phyloP scores from a whole-genome alignment of 2,329 filamentous ascomycete species.

The Cladophialophora exuberans region DNA sequence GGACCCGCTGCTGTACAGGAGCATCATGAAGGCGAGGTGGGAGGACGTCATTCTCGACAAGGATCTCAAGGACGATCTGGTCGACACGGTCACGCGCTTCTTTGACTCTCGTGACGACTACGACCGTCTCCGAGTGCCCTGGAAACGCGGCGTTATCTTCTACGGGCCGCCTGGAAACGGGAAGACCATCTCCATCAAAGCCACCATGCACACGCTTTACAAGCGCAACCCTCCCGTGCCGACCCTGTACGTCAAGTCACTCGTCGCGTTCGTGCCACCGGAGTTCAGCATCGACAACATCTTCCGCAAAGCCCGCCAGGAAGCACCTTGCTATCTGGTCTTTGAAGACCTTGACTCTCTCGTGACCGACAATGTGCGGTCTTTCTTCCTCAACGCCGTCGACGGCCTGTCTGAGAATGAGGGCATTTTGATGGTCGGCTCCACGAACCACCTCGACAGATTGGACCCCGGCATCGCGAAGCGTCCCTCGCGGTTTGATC shows the following conservation, averaged over 20 bases:
- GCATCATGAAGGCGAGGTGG: conserved; percentile 48
- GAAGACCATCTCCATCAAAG: conserved; percentile 51
- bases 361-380: conserved; percentile 40
- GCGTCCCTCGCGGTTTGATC: conserved; percentile 51
- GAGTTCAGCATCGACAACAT: conserved; percentile 36
- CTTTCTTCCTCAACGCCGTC: conserved; percentile 49
- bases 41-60: conserved; percentile 53
- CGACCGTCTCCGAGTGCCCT: conserved; percentile 48
- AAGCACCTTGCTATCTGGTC: conserved; percentile 45
- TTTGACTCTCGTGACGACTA: conserved; percentile 45
- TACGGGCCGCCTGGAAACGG: conserved; percentile 47
- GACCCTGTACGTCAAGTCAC: conserved; percentile 45
- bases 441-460: conserved; percentile 42
- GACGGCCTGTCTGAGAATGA: conserved; percentile 47
- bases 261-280: conserved; percentile 24
- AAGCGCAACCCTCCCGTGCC: conserved; percentile 40
- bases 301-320: conserved; percentile 41
- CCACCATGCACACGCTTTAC: conserved; percentile 48
- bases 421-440: conserved; percentile 48
- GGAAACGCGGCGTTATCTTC: conserved; percentile 52
- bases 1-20: conserved; percentile 42
- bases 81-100: conserved; percentile 46
- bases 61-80: conserved; percentile 47
- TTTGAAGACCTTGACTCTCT: conserved; percentile 48
- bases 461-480: conserved; percentile 49